Evolutionary conservation across 805 yeast genomes (phyloP).

Genomic region (Candida ortonii): DNA sequence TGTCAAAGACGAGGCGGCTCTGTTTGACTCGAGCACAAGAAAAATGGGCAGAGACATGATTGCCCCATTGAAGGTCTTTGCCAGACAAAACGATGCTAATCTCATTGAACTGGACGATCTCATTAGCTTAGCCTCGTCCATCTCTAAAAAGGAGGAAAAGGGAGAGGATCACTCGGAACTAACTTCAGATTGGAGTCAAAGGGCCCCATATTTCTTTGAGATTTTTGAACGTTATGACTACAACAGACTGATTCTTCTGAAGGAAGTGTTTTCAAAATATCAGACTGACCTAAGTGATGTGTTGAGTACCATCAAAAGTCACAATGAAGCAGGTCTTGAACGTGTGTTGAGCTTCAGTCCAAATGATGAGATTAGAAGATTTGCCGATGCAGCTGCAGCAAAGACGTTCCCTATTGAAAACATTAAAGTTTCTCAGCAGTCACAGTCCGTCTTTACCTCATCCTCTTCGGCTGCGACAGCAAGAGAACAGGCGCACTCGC

Average conservation of each 20-base stretch:
- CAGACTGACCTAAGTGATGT: conserved; percentile 59
- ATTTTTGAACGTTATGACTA: conserved; percentile 72
- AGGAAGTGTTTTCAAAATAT: conserved; percentile 63
- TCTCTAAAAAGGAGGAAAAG: conserved; percentile 17
- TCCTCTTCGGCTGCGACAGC: conserved; percentile 6
- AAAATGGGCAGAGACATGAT: conserved; percentile 55
- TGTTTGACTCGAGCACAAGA: conserved; percentile 45
- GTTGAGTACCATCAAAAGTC: conserved; percentile 40
- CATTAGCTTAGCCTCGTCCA: conserved; percentile 23
- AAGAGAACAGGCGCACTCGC: conserved; percentile 14
- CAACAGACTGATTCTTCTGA: conserved; percentile 56
- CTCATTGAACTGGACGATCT: conserved; percentile 41
- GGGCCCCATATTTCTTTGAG: conserved; percentile 74
- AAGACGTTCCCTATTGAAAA: conserved; percentile 29
- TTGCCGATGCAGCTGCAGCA: conserved; percentile 39
- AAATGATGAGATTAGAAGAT: conserved; percentile 55
- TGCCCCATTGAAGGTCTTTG: conserved; percentile 50
- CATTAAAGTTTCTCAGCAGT: conserved; percentile 14
- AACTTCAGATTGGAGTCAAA: conserved; percentile 66
- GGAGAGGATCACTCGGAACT: conserved; percentile 38
- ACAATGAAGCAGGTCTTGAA: conserved; percentile 64
- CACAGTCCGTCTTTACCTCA: conserved; percentile 4
- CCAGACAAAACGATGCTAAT: conserved; percentile 49
- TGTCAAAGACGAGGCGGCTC: conserved; percentile 43
- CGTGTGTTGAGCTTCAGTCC: conserved; percentile 64